Evolutionary conservation across 2,329 filamentous ascomycete species (phyloP), one percentile per base, ranked within the genome.

Genomic region (Colletotrichum sp.): DNA sequence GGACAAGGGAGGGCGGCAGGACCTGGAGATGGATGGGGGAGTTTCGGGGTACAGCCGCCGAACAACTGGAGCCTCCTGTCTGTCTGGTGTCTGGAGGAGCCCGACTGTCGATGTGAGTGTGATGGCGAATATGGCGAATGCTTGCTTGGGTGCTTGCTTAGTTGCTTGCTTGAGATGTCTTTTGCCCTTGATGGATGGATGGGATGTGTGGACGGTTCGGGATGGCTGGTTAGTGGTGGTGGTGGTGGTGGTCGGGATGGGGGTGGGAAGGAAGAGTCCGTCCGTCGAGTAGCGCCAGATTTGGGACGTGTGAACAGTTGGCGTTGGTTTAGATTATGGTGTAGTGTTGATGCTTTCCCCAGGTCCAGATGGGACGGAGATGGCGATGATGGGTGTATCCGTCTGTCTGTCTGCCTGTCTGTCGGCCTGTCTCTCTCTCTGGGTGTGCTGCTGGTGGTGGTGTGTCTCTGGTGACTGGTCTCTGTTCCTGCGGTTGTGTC

Each of bases 31-130:
- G 39, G 69, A 39, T 30, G 30, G 26, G 43, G 43, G 43, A 26
- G 43, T 68, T 68, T 72, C 73, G 73, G 63, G 64, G 73, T 43
- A 48, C 59, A 67, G 36, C 73, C 69, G 73, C n/a, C 43, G n/a
- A 52, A 52, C 43, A 52, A 52, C 43, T 52, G 43, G 43, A 52
- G 43, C 43, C 10, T 7, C 6, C 43, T 52, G n/a, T 48, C 24
- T 61, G 64, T 48, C 24, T 61, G 64, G 36, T 21, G 55, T 59
- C 43, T 52, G n/a, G 43, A 52, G 43, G 43, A 52, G n/a, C n/a
- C n/a, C 43, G 48, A 24, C 57, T 30, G 48, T 43, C 7, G 18
- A 63, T 52, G 43, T 52, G 43, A 69, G 67, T 69, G 67, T 28
- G 30, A 28, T 52, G 34, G 55, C n/a, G 43, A 52, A 7, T 52